phyloP scores from a whole-genome alignment of 768 basidiomycete genomes.

The Pulveroboletus sp. region DNA sequence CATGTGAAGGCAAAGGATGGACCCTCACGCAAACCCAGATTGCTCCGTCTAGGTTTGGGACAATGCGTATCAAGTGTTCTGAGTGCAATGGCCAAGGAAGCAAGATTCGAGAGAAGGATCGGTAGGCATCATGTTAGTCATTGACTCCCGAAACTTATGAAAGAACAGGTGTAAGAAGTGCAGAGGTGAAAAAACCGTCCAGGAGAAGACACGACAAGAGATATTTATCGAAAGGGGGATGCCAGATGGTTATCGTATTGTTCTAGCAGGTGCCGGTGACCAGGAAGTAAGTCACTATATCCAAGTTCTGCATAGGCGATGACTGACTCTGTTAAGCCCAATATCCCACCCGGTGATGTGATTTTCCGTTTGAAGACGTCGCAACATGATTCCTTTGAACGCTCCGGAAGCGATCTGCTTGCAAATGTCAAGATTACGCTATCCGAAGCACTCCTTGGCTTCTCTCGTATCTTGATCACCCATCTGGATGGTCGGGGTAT shows the following conservation, averaged over 20 bases:
- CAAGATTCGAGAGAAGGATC: constrained; percentile 78
- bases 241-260: constrained; percentile 76
- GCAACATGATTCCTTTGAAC: constrained; percentile 77
- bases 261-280: constrained; percentile 89
- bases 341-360: constrained; percentile 84
- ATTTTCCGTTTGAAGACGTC: constrained; percentile 69
- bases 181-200: constrained; percentile 77
- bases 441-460: constrained; percentile 93
- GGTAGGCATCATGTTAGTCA: constrained; percentile 39
- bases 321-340: constrained; percentile 56
- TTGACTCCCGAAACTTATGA: constrained; percentile 1
- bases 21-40: constrained; percentile 54
- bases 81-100: constrained; percentile 67
- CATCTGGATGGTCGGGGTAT: constrained; percentile 95
- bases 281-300: constrained; percentile 54
- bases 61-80: constrained; percentile 53
- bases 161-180: constrained; percentile 85
- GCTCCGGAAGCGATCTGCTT: constrained; percentile 75
- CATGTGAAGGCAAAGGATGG: constrained; percentile 83
- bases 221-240: constrained; percentile 86
- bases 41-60: constrained; percentile 43
- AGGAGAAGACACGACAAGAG: constrained; percentile 87
- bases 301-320: not conserved
- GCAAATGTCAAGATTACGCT: constrained; percentile 81
- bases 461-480: constrained; percentile 83